Evolutionary conservation across 495 filamentous ascomycete species (phyloP).

Genomic region (Penicillium paxilli): DNA sequence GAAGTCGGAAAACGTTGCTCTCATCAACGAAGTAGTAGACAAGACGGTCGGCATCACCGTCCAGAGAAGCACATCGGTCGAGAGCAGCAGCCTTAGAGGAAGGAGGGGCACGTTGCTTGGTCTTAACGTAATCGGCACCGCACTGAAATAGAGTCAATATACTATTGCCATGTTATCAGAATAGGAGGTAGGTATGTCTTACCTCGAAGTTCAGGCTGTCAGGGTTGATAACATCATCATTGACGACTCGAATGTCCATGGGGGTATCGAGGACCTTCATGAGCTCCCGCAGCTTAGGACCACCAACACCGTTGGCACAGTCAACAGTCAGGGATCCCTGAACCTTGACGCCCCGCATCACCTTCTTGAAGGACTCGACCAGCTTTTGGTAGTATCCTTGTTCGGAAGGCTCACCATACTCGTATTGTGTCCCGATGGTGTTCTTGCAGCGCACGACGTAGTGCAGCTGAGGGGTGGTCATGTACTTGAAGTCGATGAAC

Average conservation of each 20-base stretch:
- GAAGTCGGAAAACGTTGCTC: slow-evolving; percentile 78
- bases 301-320: slow-evolving; percentile 95
- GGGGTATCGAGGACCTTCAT: slow-evolving; percentile 77
- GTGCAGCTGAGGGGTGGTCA: slow-evolving; percentile 95
- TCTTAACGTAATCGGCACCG: slow-evolving; percentile 97
- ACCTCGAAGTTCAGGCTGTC: slow-evolving; percentile 88
- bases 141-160: slow-evolving; percentile 55
- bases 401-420: slow-evolving; percentile 87
- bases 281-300: slow-evolving; percentile 84
- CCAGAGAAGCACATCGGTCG: slow-evolving; percentile 87
- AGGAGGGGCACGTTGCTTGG: slow-evolving; percentile 86
- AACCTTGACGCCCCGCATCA: slow-evolving; percentile 72
- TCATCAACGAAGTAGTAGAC: slow-evolving; percentile 93
- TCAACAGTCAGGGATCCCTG: slow-evolving; percentile 79
- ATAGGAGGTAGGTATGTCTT: slow-evolving; percentile 27
- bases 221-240: slow-evolving; percentile 86
- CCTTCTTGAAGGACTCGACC: slow-evolving; percentile 72
- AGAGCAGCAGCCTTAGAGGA: slow-evolving; percentile 70
- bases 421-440: slow-evolving; percentile 74
- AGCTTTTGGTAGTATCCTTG: slow-evolving; percentile 94
- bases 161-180: not conserved
- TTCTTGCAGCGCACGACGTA: slow-evolving; percentile 95
- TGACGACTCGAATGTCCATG: slow-evolving; percentile 81
- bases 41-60: slow-evolving; percentile 93
- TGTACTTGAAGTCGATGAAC: slow-evolving; percentile 75